Evolutionary conservation across 768 basidiomycete species (phyloP).

Genomic region (Tylopilus subfusipes): DNA sequence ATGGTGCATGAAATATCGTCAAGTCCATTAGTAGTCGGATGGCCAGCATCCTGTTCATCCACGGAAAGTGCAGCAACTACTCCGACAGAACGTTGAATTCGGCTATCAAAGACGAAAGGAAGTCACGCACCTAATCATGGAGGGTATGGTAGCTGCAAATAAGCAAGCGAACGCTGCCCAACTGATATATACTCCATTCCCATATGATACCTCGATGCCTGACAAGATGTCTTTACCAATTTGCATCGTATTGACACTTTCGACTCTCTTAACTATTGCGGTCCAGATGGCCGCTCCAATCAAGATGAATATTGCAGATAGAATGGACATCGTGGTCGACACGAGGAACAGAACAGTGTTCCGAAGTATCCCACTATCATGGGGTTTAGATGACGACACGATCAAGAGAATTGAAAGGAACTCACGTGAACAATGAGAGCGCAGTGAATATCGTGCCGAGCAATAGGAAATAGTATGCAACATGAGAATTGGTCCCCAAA

Average conservation of each 20-base stretch:
- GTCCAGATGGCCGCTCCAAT: constrained; percentile 79
- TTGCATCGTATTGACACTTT: constrained; percentile 52
- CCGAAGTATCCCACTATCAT: constrained; percentile 60
- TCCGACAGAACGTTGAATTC: background rate
- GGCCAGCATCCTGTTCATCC: constrained; percentile 44
- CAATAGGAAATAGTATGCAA: constrained; percentile 73
- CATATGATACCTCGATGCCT: constrained; percentile 62
- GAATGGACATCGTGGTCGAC: constrained; percentile 59
- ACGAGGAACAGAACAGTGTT: constrained; percentile 63
- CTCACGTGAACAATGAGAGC: constrained; percentile 65
- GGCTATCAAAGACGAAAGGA: background rate
- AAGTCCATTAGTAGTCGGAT: constrained; percentile 19
- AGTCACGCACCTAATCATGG: constrained; percentile 64
- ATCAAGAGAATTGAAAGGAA: constrained; percentile 11
- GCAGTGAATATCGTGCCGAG: constrained; percentile 67
- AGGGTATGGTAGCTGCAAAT: constrained; percentile 63
- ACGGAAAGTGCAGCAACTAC: constrained; percentile 79
- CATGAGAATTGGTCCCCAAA: constrained; percentile 59
- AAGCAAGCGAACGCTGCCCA: constrained; percentile 77
- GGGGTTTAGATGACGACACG: constrained; percentile 1
- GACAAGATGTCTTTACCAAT: constrained; percentile 43
- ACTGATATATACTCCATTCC: constrained; percentile 58
- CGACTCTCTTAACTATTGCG: constrained; percentile 59
- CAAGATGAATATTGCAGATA: constrained; percentile 60
- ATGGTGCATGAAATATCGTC: constrained; percentile 14